Conservation (phyloP, 2,329 filamentous ascomycete genomes). For the Rosellinia necatrix region DNA sequence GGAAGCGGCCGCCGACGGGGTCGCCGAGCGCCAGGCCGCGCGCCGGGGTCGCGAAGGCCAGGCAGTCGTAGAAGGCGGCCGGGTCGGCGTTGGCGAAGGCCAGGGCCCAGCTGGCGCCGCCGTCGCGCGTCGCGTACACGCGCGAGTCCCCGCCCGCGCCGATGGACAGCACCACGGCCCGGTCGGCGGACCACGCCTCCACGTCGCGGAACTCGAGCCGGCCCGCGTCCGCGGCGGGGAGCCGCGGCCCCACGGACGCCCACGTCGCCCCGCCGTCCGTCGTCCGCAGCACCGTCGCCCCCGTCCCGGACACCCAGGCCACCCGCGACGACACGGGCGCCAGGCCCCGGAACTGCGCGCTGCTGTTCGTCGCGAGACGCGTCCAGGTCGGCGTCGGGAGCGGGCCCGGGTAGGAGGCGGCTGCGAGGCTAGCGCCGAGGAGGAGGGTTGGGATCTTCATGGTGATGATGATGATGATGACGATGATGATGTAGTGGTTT, state of each 20-base stretch:
- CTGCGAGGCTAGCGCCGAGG: no score
- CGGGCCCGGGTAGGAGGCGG: no score
- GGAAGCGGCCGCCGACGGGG: slow-evolving; percentile 41
- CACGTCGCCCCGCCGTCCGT: slow-evolving; percentile 39
- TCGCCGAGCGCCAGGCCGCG: slow-evolving; percentile 42
- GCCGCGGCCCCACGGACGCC: slow-evolving; percentile 40
- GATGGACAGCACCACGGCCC: slow-evolving; percentile 47
- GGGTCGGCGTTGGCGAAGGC: slow-evolving; percentile 39
- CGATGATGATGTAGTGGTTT: no score
- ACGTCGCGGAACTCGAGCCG: slow-evolving; percentile 44
- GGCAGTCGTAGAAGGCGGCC: slow-evolving; percentile 42
- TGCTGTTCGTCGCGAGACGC: slow-evolving; percentile 34
- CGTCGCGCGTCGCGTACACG: slow-evolving; percentile 40
- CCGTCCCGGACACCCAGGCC: slow-evolving; percentile 42
- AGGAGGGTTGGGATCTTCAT: no score
- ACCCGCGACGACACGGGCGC: slow-evolving; percentile 38
- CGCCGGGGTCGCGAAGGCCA: slow-evolving; percentile 36
- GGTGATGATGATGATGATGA: no score
- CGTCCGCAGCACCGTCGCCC: slow-evolving; percentile 39
- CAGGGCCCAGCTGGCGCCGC: slow-evolving; percentile 36
- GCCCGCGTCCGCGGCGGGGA: slow-evolving; percentile 30
- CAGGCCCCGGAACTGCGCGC: slow-evolving; percentile 40
- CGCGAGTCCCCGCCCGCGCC: slow-evolving; percentile 40
- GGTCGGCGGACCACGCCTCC: slow-evolving; percentile 48
- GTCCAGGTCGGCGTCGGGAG: no score